Evolutionary conservation across 148 eudicot species (phyloP).

Genomic region (Vaccinium macrocarpon): DNA sequence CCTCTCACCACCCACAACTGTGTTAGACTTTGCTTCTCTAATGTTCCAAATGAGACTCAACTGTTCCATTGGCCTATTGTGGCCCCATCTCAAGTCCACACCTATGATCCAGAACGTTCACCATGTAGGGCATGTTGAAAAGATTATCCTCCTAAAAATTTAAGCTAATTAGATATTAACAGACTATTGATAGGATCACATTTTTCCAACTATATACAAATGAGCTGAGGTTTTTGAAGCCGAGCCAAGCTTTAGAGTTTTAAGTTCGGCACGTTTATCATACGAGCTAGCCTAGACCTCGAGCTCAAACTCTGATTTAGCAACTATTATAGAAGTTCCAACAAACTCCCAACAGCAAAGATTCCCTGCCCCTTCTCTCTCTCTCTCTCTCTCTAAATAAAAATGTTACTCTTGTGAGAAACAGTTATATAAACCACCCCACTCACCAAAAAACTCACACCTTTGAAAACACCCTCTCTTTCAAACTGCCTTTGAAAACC

Average conservation of each 20-base stretch:
- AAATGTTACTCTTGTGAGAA: slow-evolving; percentile 28
- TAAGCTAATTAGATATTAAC: too few relatives aligned
- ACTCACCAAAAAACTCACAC: background rate
- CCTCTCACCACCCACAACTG: slow-evolving; percentile 23
- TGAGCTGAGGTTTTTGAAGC: too few relatives aligned
- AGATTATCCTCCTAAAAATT: background rate
- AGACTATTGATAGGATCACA: background rate
- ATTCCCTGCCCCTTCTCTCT: slow-evolving; percentile 16
- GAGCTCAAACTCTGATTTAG: too few relatives aligned
- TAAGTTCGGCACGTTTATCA: too few relatives aligned
- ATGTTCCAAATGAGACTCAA: background rate
- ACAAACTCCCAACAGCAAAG: slow-evolving; percentile 42
- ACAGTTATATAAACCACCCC: slow-evolving; percentile 18
- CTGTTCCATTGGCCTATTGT: background rate
- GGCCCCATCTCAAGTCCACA: background rate
- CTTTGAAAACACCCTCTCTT: background rate
- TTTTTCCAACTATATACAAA: too few relatives aligned
- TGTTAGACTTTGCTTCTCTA: background rate
- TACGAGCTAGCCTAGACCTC: too few relatives aligned
- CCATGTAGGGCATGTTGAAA: background rate
- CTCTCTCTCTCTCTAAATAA: background rate
- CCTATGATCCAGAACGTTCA: background rate
- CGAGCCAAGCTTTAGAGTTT: too few relatives aligned
- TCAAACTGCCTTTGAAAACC: background rate
- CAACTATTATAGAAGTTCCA: slow-evolving; percentile 9